These are phyloP conservation scores for Blastomyces parvus DNA, from an alignment of 2,329 filamentous ascomycete genomes.

Conservation along the genomic window DNA sequence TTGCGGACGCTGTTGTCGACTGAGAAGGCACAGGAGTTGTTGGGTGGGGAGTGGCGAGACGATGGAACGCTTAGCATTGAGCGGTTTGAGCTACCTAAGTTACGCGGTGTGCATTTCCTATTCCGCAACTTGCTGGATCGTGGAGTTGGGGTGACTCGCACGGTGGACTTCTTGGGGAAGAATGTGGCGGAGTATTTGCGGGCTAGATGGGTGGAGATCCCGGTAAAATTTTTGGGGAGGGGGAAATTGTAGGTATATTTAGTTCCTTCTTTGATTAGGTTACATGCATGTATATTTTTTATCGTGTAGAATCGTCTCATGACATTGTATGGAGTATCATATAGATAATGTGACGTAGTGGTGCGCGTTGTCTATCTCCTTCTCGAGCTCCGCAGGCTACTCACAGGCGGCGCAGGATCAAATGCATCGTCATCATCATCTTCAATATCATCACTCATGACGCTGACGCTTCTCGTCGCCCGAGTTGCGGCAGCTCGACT, in stretches of 20 bases:
- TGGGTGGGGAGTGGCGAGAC: constrained; percentile 20
- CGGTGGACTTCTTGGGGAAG: constrained; percentile 33
- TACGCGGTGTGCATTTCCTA: constrained; percentile 33
- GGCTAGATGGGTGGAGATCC: constrained; percentile 29
- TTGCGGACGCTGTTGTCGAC: constrained; percentile 20
- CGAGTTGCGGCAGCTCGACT: constrained; percentile 19
- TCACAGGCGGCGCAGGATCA: constrained; percentile 33
- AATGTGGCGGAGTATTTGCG: constrained; percentile 33
- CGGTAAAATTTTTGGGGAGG: constrained; percentile 24
- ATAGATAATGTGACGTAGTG: not conserved
- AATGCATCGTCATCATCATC: constrained; percentile 38
- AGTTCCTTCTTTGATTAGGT: not conserved
- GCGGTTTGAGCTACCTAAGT: constrained; percentile 39
- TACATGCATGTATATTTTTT: not conserved
- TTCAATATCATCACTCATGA: constrained; percentile 34
- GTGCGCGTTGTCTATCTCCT: constrained; percentile 18
- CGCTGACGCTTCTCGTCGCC: constrained; percentile 27
- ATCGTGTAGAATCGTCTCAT: not conserved
- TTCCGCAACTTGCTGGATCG: constrained; percentile 32
- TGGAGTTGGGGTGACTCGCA: constrained; percentile 28
- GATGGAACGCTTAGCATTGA: constrained; percentile 27
- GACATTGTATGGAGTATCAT: not conserved
- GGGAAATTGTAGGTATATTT: constrained; percentile 19
- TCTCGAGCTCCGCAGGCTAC: constrained; percentile 18
- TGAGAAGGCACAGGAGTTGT: constrained; percentile 16